Percentiles rank a stretch among this genome's conserved stretches.
Conservation (phyloP, 768 basidiomycete genomes). For the Auricularia cornea region DNA sequence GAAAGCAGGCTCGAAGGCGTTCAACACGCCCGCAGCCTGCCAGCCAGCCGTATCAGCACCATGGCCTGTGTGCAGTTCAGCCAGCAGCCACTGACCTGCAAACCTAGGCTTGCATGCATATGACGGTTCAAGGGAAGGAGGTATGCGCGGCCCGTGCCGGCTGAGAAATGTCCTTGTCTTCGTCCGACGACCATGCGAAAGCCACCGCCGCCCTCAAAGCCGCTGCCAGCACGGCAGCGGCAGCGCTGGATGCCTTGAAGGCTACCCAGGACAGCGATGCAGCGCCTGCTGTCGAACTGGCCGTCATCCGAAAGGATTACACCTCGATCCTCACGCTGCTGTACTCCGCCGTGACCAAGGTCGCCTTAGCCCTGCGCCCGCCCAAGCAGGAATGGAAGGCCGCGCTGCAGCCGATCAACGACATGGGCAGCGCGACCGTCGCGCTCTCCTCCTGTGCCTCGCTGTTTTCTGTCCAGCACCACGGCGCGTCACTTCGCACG, state of each 20-base stretch:
- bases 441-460: slow-evolving; percentile 43
- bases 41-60: no score
- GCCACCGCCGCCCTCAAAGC: slow-evolving; percentile 1
- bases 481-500: slow-evolving; percentile 40
- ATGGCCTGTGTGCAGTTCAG: not conserved
- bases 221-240: not conserved
- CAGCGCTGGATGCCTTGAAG: not conserved
- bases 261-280: not conserved
- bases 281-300: not conserved
- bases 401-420: slow-evolving; percentile 42
- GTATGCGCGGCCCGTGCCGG: not conserved
- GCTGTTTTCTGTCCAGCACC: slow-evolving; percentile 31
- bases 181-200: not conserved
- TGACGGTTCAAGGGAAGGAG: slow-evolving; percentile 2
- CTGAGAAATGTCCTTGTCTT: not conserved
- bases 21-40: not conserved
- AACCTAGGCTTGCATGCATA: not conserved
- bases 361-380: slow-evolving; percentile 56
- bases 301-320: slow-evolving; percentile 44
- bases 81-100: not conserved
- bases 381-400: slow-evolving; percentile 43
- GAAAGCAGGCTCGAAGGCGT: not conserved
- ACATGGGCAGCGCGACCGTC: slow-evolving; percentile 40
- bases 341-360: slow-evolving; percentile 48
- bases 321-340: slow-evolving; percentile 49